These are phyloP conservation scores for Setaria viridis DNA, from an alignment of 202 grass and related monocot species.

Conservation along the genomic window DNA sequence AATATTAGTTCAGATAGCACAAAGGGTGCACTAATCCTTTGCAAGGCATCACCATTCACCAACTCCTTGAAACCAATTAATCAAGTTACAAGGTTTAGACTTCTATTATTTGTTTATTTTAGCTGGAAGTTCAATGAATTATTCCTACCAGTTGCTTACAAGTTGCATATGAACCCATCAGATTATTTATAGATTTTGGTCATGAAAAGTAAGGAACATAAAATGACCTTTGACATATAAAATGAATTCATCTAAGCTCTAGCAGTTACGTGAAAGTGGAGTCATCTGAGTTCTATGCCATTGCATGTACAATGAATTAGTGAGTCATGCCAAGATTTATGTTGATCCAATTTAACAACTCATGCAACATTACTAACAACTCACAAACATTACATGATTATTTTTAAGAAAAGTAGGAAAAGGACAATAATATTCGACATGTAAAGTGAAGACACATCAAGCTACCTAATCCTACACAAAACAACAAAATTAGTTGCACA, in stretches of 20 bases:
- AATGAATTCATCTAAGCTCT: background rate
- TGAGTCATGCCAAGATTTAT: background rate
- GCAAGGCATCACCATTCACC: no score
- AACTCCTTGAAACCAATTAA: no score
- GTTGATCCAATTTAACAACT: background rate
- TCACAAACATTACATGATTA: background rate
- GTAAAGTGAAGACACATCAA: constrained; percentile 11
- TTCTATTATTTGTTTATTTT: background rate
- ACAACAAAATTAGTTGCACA: background rate
- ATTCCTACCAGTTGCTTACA: background rate
- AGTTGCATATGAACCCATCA: no score
- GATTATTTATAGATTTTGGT: background rate
- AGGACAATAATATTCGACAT: background rate
- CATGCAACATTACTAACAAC: background rate
- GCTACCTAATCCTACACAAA: background rate
- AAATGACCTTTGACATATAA: background rate
- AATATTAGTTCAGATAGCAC: background rate
- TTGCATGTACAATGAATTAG: background rate
- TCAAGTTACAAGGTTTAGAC: background rate
- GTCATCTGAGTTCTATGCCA: background rate
- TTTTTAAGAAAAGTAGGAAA: background rate
- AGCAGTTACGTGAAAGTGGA: background rate
- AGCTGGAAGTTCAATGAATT: background rate
- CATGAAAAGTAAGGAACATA: background rate
- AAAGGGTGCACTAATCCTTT: no score